Evolutionary conservation across 106 monocot species (phyloP).

Genomic region (Allium fistulosum): DNA sequence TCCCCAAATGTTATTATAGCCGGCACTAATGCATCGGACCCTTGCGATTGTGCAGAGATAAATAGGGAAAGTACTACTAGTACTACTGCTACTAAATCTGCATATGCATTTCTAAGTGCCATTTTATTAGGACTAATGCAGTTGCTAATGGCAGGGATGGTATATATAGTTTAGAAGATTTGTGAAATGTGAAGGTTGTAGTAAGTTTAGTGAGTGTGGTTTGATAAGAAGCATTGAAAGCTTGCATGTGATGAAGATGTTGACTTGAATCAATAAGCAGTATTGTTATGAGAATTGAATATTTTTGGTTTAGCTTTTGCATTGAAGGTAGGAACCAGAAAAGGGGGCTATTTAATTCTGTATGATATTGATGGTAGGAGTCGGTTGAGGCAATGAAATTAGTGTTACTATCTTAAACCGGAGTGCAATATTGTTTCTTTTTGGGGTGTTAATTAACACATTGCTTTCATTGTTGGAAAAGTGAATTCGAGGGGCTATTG

Average conservation of each 20-base stretch:
- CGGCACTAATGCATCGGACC: slow-evolving; percentile 41
- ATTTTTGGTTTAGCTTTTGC: too few species aligned
- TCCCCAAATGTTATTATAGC: slow-evolving; percentile 85
- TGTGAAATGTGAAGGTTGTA: background rate
- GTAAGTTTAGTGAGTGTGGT: too few species aligned
- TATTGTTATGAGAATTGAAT: too few species aligned
- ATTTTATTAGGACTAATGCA: background rate
- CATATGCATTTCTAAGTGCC: background rate
- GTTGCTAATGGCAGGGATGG: background rate
- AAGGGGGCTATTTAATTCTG: too few species aligned
- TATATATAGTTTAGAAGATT: background rate
- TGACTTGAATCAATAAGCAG: background rate
- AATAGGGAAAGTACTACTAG: background rate
- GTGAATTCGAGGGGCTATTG: too few species aligned
- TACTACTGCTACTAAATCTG: background rate
- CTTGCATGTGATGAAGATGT: slow-evolving; percentile 4
- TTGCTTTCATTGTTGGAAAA: too few species aligned
- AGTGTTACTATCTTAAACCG: too few species aligned
- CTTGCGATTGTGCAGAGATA: slow-evolving; percentile 14
- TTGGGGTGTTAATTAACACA: too few species aligned
- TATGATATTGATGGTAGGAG: too few species aligned
- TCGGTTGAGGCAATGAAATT: too few species aligned
- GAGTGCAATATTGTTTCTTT: too few species aligned
- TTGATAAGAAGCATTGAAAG: background rate
- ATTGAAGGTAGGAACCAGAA: too few species aligned